Evolutionary conservation across 176 grass and related monocot species (phyloP).

Genomic region (Hordeum marinum): DNA sequence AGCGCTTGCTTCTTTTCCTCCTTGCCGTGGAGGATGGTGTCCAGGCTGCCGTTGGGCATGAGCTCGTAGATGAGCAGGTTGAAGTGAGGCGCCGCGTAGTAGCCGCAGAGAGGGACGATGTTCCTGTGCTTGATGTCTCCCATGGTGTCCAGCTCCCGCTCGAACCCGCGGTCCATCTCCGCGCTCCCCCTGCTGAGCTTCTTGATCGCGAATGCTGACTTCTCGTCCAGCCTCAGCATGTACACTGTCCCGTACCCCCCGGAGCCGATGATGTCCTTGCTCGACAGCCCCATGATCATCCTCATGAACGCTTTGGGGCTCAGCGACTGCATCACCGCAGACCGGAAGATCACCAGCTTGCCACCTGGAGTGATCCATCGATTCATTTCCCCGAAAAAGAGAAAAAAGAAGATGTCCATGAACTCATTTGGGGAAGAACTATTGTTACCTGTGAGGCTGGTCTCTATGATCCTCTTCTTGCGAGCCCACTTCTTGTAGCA

Average conservation of each 20-base stretch:
- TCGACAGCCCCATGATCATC: conserved; percentile 53
- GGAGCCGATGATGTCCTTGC: conserved; percentile 76
- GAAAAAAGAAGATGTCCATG: background rate
- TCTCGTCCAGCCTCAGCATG: conserved; percentile 36
- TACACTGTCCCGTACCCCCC: conserved; percentile 76
- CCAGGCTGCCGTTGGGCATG: conserved; percentile 80
- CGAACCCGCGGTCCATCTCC: conserved; percentile 62
- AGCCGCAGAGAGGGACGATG: conserved; percentile 66
- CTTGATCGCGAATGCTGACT: conserved; percentile 61
- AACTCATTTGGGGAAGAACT: background rate
- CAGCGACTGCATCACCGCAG: conserved; percentile 32
- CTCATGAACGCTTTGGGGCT: conserved; percentile 50
- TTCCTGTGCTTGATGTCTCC: conserved; percentile 86
- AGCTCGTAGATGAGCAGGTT: conserved; percentile 93
- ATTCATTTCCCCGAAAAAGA: background rate
- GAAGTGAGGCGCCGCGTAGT: conserved; percentile 61
- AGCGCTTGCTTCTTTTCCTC: conserved; percentile 28
- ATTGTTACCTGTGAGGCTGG: conserved; percentile 47
- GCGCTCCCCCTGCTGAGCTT: conserved; percentile 50
- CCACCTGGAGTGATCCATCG: conserved; percentile 32
- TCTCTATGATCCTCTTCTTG: conserved; percentile 68
- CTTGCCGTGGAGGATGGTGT: conserved; percentile 45
- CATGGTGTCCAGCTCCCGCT: conserved; percentile 77
- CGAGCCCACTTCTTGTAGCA: conserved; percentile 76
- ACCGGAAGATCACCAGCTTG: conserved; percentile 77